A percentile compares a stretch with the other conserved stretches of the same genome.
These are phyloP conservation scores for Pseudogymnoascus sp. DNA, from an alignment of 2,329 filamentous ascomycete species.

Conservation along the genomic window DNA sequence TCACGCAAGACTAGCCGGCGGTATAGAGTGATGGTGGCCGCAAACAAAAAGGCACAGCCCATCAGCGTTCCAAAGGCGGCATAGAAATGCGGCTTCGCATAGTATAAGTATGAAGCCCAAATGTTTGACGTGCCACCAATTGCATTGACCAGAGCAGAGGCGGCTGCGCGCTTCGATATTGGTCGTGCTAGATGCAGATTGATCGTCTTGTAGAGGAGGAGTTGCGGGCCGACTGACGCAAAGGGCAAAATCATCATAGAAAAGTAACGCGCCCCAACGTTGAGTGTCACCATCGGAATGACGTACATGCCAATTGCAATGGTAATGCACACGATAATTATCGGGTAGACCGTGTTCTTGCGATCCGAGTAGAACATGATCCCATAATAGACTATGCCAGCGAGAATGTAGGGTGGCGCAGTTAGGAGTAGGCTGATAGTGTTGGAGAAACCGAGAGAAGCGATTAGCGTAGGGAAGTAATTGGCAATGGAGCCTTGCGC, in stretches of 20 bases:
- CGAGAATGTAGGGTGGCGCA: constrained; percentile 40
- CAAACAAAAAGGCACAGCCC: constrained; percentile 31
- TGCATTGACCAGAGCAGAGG: constrained; percentile 36
- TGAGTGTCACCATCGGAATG: constrained; percentile 33
- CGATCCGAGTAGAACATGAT: constrained; percentile 34
- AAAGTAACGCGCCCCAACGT: constrained; percentile 36
- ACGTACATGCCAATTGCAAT: constrained; percentile 34
- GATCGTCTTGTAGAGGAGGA: constrained; percentile 37
- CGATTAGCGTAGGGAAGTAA: constrained; percentile 33
- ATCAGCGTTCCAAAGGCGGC: constrained; percentile 36
- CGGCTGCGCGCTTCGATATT: constrained; percentile 36
- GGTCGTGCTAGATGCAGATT: constrained; percentile 37
- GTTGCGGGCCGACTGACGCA: constrained; percentile 35
- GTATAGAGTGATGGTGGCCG: constrained; percentile 32
- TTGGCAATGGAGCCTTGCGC: constrained; percentile 32
- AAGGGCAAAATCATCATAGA: constrained; percentile 38
- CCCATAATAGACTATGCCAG: constrained; percentile 31
- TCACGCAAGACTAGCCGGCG: constrained; percentile 34
- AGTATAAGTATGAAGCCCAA: constrained; percentile 34
- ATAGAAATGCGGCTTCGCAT: constrained; percentile 33
- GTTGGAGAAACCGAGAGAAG: constrained; percentile 29
- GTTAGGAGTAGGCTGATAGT: constrained; percentile 41
- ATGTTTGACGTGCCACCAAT: constrained; percentile 32
- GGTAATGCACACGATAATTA: constrained; percentile 32
- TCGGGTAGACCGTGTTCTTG: constrained; percentile 32